Evolutionary conservation across 768 basidiomycete species (phyloP).

Genomic region (Termitomyces heimii): DNA sequence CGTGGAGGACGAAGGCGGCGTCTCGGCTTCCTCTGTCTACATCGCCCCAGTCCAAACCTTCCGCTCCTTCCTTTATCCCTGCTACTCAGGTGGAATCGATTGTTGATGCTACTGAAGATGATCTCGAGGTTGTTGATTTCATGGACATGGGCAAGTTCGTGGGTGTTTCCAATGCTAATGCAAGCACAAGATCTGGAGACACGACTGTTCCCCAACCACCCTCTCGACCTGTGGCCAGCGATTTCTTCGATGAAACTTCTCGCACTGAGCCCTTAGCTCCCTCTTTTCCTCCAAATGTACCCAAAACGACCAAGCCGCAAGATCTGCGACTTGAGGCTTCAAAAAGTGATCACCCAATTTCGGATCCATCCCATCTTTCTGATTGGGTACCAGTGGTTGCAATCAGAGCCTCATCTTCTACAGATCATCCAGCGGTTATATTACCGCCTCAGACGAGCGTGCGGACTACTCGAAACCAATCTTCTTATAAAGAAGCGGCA

Average conservation of each 20-base stretch:
- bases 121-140: conserved; percentile 78
- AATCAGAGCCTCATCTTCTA: conserved; percentile 1
- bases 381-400: background rate
- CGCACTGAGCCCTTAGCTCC: conserved; percentile 10
- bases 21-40: background rate
- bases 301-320: conserved; percentile 25
- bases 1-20: conserved; percentile 55
- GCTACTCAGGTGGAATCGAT: conserved; percentile 37
- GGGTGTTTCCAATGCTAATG: conserved; percentile 28
- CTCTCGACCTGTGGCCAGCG: conserved; percentile 54
- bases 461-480: conserved; percentile 33
- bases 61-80: conserved; percentile 24
- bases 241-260: conserved; percentile 60
- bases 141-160: conserved; percentile 70
- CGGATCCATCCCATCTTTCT: background rate
- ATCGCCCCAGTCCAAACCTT: conserved; percentile 8
- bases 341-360: background rate
- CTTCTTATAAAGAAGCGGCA: conserved; percentile 40
- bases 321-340: background rate
- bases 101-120: conserved; percentile 44
- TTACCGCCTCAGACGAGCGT: conserved; percentile 19
- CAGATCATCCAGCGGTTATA: conserved; percentile 20
- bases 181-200: conserved; percentile 16
- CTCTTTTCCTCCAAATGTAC: conserved; percentile 28
- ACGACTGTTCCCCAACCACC: conserved; percentile 18